Percentiles rank a stretch among this genome's conserved stretches.
phyloP scores from a whole-genome alignment of 805 yeast species.

The Barnettozyma wickerhamii region DNA sequence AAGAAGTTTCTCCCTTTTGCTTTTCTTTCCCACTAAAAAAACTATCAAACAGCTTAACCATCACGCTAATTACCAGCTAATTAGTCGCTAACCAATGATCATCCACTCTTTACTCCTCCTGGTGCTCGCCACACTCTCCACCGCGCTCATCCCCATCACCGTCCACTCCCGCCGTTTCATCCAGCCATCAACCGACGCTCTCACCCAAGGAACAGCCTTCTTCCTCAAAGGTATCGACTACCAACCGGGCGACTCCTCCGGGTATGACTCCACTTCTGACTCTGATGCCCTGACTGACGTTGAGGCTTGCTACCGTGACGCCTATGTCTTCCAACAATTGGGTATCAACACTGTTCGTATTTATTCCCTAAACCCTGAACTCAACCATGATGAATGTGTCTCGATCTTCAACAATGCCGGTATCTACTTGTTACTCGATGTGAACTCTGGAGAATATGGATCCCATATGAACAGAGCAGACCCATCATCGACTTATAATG shows the following conservation, averaged over 20 bases:
- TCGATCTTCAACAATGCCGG: slow-evolving; percentile 86
- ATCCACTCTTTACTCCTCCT: too few relatives aligned
- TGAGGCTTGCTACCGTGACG: slow-evolving; percentile 74
- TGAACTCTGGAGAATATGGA: slow-evolving; percentile 65
- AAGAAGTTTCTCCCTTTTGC: background rate
- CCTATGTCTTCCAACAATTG: slow-evolving; percentile 67
- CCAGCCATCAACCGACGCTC: slow-evolving; percentile 42
- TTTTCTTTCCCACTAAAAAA: background rate
- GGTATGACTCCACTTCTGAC: slow-evolving; percentile 27
- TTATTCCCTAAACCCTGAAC: slow-evolving; percentile 76
- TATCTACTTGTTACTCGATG: slow-evolving; percentile 81
- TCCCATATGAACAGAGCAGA: slow-evolving; percentile 71
- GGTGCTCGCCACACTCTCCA: background rate
- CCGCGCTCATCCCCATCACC: slow-evolving; percentile 55
- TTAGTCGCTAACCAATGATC: too few relatives aligned
- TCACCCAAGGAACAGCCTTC: slow-evolving; percentile 55
- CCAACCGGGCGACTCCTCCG: slow-evolving; percentile 90
- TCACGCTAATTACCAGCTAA: too few relatives aligned
- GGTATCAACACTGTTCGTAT: slow-evolving; percentile 86
- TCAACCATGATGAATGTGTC: slow-evolving; percentile 90
- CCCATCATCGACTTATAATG: slow-evolving; percentile 67
- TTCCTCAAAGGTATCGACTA: slow-evolving; percentile 86
- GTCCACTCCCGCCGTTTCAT: slow-evolving; percentile 56
- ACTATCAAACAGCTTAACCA: too few relatives aligned
- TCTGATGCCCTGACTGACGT: slow-evolving; percentile 71